A percentile compares a stretch with the other conserved stretches of the same genome.
Conservation (phyloP, 352 stramenopile genomes). For the Phytophthora idaei region DNA sequence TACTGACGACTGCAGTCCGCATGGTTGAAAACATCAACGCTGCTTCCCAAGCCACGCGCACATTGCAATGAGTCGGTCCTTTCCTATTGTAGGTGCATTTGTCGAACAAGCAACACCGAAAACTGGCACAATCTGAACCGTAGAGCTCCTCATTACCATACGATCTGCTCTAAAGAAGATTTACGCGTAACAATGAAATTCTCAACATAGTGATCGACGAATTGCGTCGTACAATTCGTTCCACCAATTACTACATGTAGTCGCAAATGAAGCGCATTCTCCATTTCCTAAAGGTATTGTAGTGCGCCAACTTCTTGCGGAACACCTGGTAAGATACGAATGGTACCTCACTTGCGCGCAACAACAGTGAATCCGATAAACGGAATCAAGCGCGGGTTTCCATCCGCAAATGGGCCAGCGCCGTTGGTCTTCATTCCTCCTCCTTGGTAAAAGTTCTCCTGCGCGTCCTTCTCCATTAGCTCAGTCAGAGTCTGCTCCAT, state of each 20-base stretch:
- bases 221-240: background rate
- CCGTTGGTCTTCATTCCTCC: background rate
- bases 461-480: slow-evolving; percentile 29
- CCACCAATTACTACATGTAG: background rate
- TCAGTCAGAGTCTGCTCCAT: slow-evolving; percentile 22
- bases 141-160: slow-evolving; percentile 6
- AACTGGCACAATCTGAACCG: slow-evolving; percentile 19
- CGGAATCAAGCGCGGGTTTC: slow-evolving; percentile 29
- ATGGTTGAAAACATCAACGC: background rate
- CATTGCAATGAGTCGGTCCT: background rate
- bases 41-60: background rate
- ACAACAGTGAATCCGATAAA: slow-evolving; percentile 34
- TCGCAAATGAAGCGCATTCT: background rate
- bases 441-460: slow-evolving; percentile 29
- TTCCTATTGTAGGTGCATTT: background rate
- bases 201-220: background rate
- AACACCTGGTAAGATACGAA: background rate
- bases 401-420: slow-evolving; percentile 21
- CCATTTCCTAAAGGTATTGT: background rate
- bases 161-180: slow-evolving; percentile 10
- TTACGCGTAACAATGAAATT: background rate
- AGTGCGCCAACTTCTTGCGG: background rate
- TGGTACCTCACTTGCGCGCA: slow-evolving; percentile 36
- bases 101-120: slow-evolving; percentile 4
- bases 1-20: background rate